Conservation (phyloP, 768 basidiomycete genomes). For the Termitomyces sp. region DNA sequence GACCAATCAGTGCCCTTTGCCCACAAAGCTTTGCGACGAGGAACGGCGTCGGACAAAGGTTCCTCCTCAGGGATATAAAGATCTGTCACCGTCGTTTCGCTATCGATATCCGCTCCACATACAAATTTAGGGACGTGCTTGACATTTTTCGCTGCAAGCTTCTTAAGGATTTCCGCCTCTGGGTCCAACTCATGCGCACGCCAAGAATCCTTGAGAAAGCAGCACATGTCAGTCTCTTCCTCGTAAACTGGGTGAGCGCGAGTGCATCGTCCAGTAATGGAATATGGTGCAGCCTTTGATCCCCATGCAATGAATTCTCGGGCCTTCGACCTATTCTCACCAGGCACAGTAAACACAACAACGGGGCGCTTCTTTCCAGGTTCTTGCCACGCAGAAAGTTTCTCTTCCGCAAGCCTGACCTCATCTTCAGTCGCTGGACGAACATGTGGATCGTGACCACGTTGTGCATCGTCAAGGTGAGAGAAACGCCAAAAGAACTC, state of each 20-base stretch:
- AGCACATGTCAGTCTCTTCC: background rate
- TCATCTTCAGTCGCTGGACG: constrained; percentile 7
- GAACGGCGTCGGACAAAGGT: no score
- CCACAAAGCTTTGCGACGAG: constrained; percentile 13
- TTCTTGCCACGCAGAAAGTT: background rate
- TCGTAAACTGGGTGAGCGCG: constrained; percentile 16
- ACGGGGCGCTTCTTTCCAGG: background rate
- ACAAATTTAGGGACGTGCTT: constrained; percentile 21
- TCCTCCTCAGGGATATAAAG: background rate
- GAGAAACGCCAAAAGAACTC: no score
- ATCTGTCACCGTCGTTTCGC: constrained; percentile 16
- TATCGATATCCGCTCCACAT: constrained; percentile 25
- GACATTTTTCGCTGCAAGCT: constrained; percentile 8
- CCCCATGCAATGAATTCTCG: constrained; percentile 15
- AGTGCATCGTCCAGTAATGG: constrained; percentile 15
- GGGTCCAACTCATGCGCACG: constrained; percentile 1
- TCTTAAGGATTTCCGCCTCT: constrained; percentile 16
- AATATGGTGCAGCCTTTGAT: constrained; percentile 2
- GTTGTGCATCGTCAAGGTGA: background rate
- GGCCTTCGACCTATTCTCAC: background rate
- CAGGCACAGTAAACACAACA: constrained; percentile 10
- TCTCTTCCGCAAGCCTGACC: background rate
- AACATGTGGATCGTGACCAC: constrained; percentile 26
- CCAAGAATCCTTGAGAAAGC: constrained; percentile 28
- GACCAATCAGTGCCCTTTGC: constrained; percentile 2